Conservation (phyloP, 139 green algal genomes). For the Micromonas commoda region DNA sequence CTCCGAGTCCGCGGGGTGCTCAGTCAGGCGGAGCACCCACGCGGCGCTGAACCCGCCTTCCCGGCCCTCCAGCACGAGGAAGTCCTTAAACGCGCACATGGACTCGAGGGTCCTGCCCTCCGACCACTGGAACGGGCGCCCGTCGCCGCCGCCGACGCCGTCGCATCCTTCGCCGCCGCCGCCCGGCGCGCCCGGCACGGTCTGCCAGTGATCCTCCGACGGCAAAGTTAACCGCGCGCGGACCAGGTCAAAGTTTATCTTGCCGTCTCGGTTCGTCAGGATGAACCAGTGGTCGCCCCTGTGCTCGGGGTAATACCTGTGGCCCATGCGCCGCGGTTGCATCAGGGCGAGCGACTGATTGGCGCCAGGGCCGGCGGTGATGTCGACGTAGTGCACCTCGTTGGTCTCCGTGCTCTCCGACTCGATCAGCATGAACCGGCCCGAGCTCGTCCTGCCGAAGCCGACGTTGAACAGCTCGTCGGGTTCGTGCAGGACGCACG, state of each 20-base stretch:
- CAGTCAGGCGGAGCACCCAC: conserved; percentile 34
- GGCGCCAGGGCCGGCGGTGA: not conserved
- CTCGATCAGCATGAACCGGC: conserved; percentile 20
- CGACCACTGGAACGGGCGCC: not conserved
- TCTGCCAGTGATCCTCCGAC: conserved; percentile 1
- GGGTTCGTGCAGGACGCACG: conserved; percentile 27
- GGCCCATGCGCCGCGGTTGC: not conserved
- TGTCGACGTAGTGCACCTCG: conserved; percentile 29
- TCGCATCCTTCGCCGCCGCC: too few relatives aligned
- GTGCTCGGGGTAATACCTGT: conserved; percentile 27
- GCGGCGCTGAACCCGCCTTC: conserved; percentile 22
- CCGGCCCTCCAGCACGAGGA: conserved; percentile 23
- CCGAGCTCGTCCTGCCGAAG: conserved; percentile 17
- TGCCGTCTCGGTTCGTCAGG: conserved; percentile 23
- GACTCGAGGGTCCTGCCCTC: conserved; percentile 8
- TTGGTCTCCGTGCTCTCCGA: conserved; percentile 28
- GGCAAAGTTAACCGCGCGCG: conserved; percentile 5
- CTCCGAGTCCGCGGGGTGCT: not conserved
- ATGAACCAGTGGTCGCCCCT: conserved; percentile 8
- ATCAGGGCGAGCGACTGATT: not conserved
- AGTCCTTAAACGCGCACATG: conserved; percentile 20
- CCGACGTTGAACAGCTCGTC: conserved; percentile 32
- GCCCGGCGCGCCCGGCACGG: conserved; percentile 7
- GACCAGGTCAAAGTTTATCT: conserved; percentile 17
- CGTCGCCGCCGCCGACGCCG: conserved; percentile 16